Conservation (phyloP, 1,284 basidiomycete species). For the Sporisorium iseilematis-ciliati region DNA sequence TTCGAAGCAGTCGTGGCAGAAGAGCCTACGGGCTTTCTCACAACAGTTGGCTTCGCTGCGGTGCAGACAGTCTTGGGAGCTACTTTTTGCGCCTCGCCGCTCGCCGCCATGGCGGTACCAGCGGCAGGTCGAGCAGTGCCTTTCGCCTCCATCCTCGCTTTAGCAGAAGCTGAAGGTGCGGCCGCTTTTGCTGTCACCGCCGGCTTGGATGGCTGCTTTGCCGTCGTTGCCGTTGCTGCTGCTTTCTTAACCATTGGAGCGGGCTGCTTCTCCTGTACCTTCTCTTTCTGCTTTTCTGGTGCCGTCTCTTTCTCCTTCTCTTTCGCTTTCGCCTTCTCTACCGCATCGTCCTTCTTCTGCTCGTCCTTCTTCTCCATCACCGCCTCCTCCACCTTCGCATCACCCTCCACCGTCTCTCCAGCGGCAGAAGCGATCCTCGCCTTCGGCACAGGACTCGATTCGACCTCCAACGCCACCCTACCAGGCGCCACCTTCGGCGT, state of each 20-base stretch:
- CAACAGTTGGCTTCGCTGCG: neutral
- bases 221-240: neutral
- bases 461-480: slow-evolving; percentile 7
- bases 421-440: neutral
- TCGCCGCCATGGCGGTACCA: neutral
- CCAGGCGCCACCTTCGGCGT: slow-evolving; percentile 33
- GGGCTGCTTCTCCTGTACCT: neutral
- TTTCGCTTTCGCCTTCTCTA: neutral
- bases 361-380: neutral
- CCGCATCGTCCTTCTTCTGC: slow-evolving; percentile 3
- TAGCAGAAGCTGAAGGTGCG: slow-evolving; percentile 28
- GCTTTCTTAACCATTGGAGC: slow-evolving; percentile 6
- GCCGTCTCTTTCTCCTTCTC: neutral
- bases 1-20: slow-evolving; percentile 1
- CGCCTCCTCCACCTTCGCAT: neutral
- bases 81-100: neutral
- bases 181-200: slow-evolving; percentile 7
- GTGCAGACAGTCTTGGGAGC: neutral
- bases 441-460: slow-evolving; percentile 27
- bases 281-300: neutral
- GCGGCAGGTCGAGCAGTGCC: neutral
- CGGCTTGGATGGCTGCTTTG: slow-evolving; percentile 14
- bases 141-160: slow-evolving; percentile 23
- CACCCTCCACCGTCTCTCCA: neutral
- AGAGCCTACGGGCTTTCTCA: slow-evolving; percentile 6